phyloP scores from a whole-genome alignment of 2,329 filamentous ascomycete genomes.

The Talaromyces verruculosus region DNA sequence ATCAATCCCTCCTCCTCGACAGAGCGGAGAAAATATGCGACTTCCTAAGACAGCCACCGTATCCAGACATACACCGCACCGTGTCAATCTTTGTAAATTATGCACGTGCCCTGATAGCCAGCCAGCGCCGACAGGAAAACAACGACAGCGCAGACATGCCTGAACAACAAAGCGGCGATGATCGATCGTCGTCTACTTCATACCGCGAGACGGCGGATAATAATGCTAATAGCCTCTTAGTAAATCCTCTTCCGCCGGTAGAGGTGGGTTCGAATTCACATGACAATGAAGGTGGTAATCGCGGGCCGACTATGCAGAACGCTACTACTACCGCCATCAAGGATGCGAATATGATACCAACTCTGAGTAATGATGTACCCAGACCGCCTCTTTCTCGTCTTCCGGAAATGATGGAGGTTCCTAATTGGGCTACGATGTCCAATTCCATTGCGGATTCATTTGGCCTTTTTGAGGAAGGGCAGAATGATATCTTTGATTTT shows the following conservation, averaged over 20 bases:
- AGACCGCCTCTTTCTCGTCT: conserved; percentile 30
- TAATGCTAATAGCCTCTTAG: background rate
- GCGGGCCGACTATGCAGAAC: background rate
- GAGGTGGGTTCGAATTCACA: background rate
- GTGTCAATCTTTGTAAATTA: conserved; percentile 41
- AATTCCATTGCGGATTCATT: conserved; percentile 40
- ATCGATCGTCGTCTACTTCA: conserved; percentile 1
- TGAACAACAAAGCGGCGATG: conserved; percentile 7
- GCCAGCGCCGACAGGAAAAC: conserved; percentile 24
- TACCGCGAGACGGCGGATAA: background rate
- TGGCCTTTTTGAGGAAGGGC: conserved; percentile 38
- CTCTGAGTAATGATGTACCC: conserved; percentile 17
- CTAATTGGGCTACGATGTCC: conserved; percentile 37
- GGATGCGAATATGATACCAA: background rate
- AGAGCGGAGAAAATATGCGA: conserved; percentile 36
- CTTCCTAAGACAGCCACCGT: conserved; percentile 38
- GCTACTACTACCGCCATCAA: background rate
- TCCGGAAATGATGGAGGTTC: conserved; percentile 35
- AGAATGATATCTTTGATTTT: conserved; percentile 40
- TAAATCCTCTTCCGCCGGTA: background rate
- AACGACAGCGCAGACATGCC: conserved; percentile 3
- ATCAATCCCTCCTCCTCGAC: conserved; percentile 33
- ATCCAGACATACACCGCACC: conserved; percentile 41
- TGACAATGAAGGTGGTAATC: background rate
- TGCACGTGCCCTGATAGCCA: conserved; percentile 35